These are phyloP conservation scores for Paraleonurus japonicus DNA, from an alignment of 257 asterid species.

Conservation along the genomic window DNA sequence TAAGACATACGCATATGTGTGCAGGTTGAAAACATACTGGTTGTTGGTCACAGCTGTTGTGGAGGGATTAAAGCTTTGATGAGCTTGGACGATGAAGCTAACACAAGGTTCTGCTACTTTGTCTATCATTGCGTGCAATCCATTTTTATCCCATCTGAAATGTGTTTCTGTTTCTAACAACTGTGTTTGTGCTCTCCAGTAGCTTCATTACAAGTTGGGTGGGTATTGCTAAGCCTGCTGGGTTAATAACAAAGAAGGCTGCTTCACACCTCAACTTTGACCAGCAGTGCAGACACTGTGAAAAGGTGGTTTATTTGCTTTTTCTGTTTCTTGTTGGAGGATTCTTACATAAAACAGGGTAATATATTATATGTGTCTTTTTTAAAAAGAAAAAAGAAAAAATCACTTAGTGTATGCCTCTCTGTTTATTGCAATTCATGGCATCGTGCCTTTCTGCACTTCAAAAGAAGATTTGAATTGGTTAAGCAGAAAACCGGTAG, in stretches of 20 bases:
- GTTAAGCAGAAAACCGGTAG: not conserved
- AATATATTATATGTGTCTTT: not conserved
- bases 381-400: not conserved
- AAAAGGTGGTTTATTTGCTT: slow-evolving; percentile 55
- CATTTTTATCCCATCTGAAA: not conserved
- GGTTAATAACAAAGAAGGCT: slow-evolving; percentile 59
- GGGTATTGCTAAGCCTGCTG: slow-evolving; percentile 60
- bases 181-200: slow-evolving; percentile 39
- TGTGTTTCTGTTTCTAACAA: slow-evolving; percentile 22
- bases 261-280: slow-evolving; percentile 79
- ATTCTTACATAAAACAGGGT: not conserved
- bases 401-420: too few relatives aligned
- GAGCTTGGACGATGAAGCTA: slow-evolving; percentile 72
- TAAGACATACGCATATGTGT: not conserved
- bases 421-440: too few relatives aligned
- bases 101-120: slow-evolving; percentile 50
- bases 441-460: not conserved
- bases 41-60: slow-evolving; percentile 93
- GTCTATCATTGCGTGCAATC: too few relatives aligned
- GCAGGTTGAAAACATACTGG: slow-evolving; percentile 85
- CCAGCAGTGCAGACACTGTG: slow-evolving; percentile 94
- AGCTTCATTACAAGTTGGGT: slow-evolving; percentile 91
- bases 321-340: not conserved
- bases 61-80: slow-evolving; percentile 96
- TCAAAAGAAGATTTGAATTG: not conserved